Conservation (phyloP, 73 alveolate genomes). For the Paramecium octaurelia region DNA sequence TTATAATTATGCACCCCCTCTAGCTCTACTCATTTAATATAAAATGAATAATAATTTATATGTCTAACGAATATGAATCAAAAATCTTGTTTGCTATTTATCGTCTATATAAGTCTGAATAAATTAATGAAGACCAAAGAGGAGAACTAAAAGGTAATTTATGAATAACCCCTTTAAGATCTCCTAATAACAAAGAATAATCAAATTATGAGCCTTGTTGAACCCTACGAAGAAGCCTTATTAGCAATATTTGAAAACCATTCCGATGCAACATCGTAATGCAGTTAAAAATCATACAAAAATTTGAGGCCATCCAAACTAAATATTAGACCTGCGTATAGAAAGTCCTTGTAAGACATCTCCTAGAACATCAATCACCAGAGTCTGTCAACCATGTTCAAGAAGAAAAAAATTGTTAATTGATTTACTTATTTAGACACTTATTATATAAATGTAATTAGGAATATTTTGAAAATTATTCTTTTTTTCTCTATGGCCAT, state of each 20-base stretch:
- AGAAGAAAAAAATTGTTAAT: neutral
- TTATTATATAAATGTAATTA: neutral
- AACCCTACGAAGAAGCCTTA: neutral
- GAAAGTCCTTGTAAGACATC: neutral
- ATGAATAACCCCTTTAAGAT: neutral
- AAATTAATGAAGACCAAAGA: neutral
- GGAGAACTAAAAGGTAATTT: conserved; percentile 31
- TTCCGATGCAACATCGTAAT: neutral
- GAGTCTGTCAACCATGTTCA: neutral
- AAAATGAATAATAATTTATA: conserved; percentile 2
- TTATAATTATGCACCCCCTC: conserved; percentile 23
- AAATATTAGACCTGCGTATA: neutral
- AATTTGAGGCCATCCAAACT: neutral
- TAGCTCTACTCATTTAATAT: neutral
- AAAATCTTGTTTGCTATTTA: conserved; percentile 36
- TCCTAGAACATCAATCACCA: neutral
- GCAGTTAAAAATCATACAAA: conserved; percentile 15
- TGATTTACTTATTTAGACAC: neutral
- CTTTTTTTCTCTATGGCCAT: too few species aligned
- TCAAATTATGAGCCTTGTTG: neutral
- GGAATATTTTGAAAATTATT: neutral
- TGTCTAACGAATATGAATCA: conserved; percentile 30
- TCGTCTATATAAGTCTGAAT: neutral
- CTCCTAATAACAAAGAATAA: neutral
- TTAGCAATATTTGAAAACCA: neutral